phyloP scores from a whole-genome alignment of 2,329 filamentous ascomycete species.

The Alternaria metachromatica region DNA sequence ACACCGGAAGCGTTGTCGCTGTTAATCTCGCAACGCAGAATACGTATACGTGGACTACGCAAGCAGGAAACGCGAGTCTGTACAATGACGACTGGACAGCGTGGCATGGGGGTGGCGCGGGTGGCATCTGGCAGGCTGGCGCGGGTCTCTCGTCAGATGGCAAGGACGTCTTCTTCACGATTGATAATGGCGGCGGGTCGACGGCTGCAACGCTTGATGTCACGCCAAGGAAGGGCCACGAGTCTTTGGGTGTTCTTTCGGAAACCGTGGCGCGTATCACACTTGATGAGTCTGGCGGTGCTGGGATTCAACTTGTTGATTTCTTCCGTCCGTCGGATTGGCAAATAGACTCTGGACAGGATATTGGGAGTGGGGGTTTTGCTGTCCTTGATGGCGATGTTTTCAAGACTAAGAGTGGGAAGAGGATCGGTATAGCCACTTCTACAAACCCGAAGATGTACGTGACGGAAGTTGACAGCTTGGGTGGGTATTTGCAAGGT shows the following conservation, averaged over 20 bases:
- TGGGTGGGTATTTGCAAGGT: constrained; percentile 35
- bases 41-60: constrained; percentile 23
- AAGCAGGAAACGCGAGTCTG: constrained; percentile 15
- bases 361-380: constrained; percentile 24
- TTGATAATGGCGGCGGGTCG: constrained; percentile 19
- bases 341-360: constrained; percentile 13
- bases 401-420: constrained; percentile 27
- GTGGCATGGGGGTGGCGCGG: constrained; percentile 26
- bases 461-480: constrained; percentile 26
- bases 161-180: constrained; percentile 24
- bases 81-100: constrained; percentile 24
- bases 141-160: constrained; percentile 26
- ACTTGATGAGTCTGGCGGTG: constrained; percentile 8
- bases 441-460: constrained; percentile 42
- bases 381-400: constrained; percentile 20
- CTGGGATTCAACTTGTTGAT: constrained; percentile 21
- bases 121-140: constrained; percentile 26
- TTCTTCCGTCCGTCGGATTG: constrained; percentile 23
- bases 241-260: constrained; percentile 12
- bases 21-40: constrained; percentile 21
- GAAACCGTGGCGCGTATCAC: constrained; percentile 17
- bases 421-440: constrained; percentile 34
- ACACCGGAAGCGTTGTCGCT: constrained; percentile 49
- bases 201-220: constrained; percentile 4
- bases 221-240: constrained; percentile 5